Evolutionary conservation across 2,329 filamentous ascomycete species (phyloP), one percentile per base, ranked within the genome.

Genomic region (Pseudocercospora crystallina): DNA sequence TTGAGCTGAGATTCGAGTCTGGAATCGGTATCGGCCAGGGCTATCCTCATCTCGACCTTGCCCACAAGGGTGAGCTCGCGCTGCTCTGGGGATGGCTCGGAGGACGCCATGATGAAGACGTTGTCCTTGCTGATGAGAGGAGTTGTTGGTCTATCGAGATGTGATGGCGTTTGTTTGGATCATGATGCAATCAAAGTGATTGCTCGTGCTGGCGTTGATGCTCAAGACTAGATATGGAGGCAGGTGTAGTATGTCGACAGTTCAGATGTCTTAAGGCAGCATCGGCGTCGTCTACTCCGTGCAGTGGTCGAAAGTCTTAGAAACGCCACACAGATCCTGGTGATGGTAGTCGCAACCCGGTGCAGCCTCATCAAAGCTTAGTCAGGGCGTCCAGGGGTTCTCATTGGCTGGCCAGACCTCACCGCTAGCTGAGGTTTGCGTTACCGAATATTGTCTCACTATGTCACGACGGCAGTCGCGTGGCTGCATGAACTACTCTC

Each of bases 31-130:
- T 90, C 87, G 26, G 91, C 87, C 45, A 92, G 82, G 26, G 83
- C 86, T 63, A 96, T 94, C 57, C 85, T 82, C 65, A 94, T 83
- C 69, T 95, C 90, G 39, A 95, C 86, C 66, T 89, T 92, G 64
- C 88, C 87, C 45, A 96, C 82, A 55, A 96, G 81, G 59, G 84
- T 82, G 60, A 95, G 78, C 79, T 96, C 90, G 56, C 85, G 83
- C 70, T 86, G 78, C 71, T 87, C 84, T 5, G 61, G 55, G 7
- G 66, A 57, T 30, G 43, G 43, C 30, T 53, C 51, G 7, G 51
- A 30, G 9, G 51, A 45, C 7, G 50, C 45, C 45, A 49, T 49
- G 17, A 10, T 53, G 7, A 33, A 1, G 20, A 15, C 14, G 11
- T 12, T 14, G 43, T 14, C 17, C 32, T 5, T 15, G n/a, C 12